Evolutionary conservation across 345 rosid species (phyloP).

Genomic region (Schrenkiella parvula): DNA sequence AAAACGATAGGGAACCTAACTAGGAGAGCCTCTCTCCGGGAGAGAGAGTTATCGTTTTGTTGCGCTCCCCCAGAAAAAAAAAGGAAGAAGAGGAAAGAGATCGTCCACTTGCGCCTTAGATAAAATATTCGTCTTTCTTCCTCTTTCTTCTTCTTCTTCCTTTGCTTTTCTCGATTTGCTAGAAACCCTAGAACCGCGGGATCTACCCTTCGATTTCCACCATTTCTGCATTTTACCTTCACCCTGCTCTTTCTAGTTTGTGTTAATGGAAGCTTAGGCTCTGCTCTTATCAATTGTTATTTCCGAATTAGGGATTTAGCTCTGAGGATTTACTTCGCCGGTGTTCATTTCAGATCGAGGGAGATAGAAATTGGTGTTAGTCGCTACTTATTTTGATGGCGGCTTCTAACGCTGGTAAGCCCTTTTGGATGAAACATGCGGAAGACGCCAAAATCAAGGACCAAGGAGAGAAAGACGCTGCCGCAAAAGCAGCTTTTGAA

Average conservation of each 20-base stretch:
- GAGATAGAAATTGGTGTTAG: background rate
- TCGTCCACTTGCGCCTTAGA: slow-evolving; percentile 12
- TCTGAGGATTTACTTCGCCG: background rate
- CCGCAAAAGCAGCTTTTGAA: slow-evolving; percentile 94
- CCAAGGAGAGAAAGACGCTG: slow-evolving; percentile 86
- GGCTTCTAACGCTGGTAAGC: slow-evolving; percentile 54
- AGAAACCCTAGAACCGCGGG: slow-evolving; percentile 24
- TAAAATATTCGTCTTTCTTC: slow-evolving; percentile 2
- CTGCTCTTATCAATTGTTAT: background rate
- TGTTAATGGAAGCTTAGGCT: slow-evolving; percentile 22
- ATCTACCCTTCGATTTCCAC: slow-evolving; percentile 8
- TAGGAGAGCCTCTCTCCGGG: background rate
- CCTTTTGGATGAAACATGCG: slow-evolving; percentile 96
- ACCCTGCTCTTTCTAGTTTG: background rate
- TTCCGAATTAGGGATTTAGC: background rate
- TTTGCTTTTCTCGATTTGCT: slow-evolving; percentile 7
- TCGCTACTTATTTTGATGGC: slow-evolving; percentile 36
- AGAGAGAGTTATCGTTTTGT: background rate
- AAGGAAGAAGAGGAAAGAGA: background rate
- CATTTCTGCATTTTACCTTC: background rate
- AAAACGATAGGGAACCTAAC: background rate
- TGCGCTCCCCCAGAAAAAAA: background rate
- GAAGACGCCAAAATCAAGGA: slow-evolving; percentile 92
- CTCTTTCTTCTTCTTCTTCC: background rate
- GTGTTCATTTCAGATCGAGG: background rate